Evolutionary conservation across 306 rosid species (phyloP), one percentile per base, ranked within the genome.

Genomic region (Abrus pulchellus): DNA sequence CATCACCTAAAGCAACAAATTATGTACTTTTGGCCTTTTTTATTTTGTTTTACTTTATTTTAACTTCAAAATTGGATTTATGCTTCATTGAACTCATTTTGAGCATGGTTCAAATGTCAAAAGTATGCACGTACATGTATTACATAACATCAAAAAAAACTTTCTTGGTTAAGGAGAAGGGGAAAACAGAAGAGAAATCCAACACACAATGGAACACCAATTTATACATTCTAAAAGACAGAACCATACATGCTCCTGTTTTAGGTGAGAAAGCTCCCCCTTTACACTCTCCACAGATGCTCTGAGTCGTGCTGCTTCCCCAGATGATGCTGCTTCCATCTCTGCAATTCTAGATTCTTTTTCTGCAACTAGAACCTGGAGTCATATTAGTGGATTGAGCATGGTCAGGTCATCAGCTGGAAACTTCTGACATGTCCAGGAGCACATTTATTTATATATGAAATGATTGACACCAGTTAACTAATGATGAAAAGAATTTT

Each of bases 311-410:
- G 85, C 99, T 12, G 97, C 91, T 87, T 93, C 97, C 83, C 99
- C 99, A 75, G 92, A 86, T 50, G 97, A 93, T 68, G 98, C 94
- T 72, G 98, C 99, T 84, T 96, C 99, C 94, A 92, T 89, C 90
- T 96, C 98, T 79, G 97, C 98, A 79, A 96, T 93, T 92, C 85
- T 92, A 45, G 94, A 90, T 79, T 96, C 99, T 89, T 88, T 93
- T 86, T 89, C 98, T 38, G 94, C 99, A 85, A 90, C 86, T 77
- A 93, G 86, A 84, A 88, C 90, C 99, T 96, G 94, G 77, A 55
- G 72, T 85, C 61, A 80, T 20, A 20, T 76, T 76, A 67, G 70
- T 79, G 68, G 60, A 78, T 68, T 69, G 47, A 75, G 64, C 50
- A 80, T 54, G 76, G 67, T 82, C 72, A 43, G 76, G 50, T 67